These are phyloP conservation scores for Cryphonectria carpinicola DNA, from an alignment of 2,329 filamentous ascomycete genomes.

Conservation along the genomic window DNA sequence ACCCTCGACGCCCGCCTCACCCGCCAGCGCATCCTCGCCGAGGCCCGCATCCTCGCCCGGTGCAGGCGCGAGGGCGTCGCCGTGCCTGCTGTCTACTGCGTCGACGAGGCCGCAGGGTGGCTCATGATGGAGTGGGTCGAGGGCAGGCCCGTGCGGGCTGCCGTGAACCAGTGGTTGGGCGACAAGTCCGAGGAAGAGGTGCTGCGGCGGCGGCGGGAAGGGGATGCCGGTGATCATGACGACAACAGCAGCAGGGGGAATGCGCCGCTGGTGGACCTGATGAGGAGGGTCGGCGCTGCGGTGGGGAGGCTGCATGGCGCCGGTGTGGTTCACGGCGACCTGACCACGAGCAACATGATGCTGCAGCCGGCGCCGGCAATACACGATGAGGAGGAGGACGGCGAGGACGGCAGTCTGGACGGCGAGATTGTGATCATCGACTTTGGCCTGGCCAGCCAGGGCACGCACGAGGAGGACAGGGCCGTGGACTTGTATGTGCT, in stretches of 20 bases:
- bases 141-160: constrained; percentile 70
- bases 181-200: constrained; percentile 37
- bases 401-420: constrained; percentile 43
- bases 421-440: constrained; percentile 91
- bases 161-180: constrained; percentile 70
- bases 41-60: constrained; percentile 82
- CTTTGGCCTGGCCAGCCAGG: constrained; percentile 86
- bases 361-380: constrained; percentile 52
- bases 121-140: constrained; percentile 84
- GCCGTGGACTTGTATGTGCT: constrained; percentile 96
- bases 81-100: constrained; percentile 80
- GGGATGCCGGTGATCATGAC: constrained; percentile 31
- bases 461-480: constrained; percentile 83
- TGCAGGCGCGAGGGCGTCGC: constrained; percentile 77
- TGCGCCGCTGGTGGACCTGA: constrained; percentile 56
- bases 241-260: constrained; percentile 33
- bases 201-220: constrained; percentile 10
- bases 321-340: constrained; percentile 91
- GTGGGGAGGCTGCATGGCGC: constrained; percentile 78
- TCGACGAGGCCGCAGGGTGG: constrained; percentile 69
- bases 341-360: constrained; percentile 98
- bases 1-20: constrained; percentile 87
- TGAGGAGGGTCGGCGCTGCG: constrained; percentile 71
- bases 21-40: constrained; percentile 82
- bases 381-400: constrained; percentile 27